Base-by-base conservation (phyloP, 2,329 filamentous ascomycete species). In the Raffaelea albimanens region DNA sequence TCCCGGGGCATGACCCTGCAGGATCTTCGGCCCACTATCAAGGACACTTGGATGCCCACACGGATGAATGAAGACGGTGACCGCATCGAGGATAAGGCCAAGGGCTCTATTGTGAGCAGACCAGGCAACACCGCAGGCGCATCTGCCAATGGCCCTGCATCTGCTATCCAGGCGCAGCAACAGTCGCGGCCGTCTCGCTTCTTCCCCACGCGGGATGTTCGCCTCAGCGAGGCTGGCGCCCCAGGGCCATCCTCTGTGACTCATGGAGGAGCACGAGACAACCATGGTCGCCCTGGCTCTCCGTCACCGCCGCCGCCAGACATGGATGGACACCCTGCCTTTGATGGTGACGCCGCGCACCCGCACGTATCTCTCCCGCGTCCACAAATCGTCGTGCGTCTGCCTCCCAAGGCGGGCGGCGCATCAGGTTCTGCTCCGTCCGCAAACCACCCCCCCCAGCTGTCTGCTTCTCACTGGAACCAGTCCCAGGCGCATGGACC, bases 321-420 rank as follows among this genome's bases (percentile, higher is more conserved):
- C 19, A 80, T 78, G 63, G 74, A 78, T 52, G 80, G 75, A 10
- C 85, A 90, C 57, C 85, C 85, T 5, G 85, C 76, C 2, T 87
- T 85, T 54, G 79, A 82, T 55, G 82, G 84, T 25, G 78, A 87
- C 56, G 69, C 67, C 1, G 66, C 67, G 31, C 79, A 76, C 50
- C 85, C 86, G 3, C 75, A 82, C 48, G 85, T 90, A 8, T 80
- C 78, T 33, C 67, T 90, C 9, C 86, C 86, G 0, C 77, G 71
- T 34, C 79, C 81, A 8, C 75, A 83, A 47, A 87, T 87, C 29
- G 76, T 88, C 22, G 90, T 97, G 13, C 88, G 83, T 59, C 74
- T 97, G 4, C 90, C 87, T 3, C 48, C 61, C 13, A 87, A 86
- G 8, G 60, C 68, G 18, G 61, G 66, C 43, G 59, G 68, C 4